Base-by-base conservation (phyloP, 441 rosid genomes). In the Jatropha multifida region DNA sequence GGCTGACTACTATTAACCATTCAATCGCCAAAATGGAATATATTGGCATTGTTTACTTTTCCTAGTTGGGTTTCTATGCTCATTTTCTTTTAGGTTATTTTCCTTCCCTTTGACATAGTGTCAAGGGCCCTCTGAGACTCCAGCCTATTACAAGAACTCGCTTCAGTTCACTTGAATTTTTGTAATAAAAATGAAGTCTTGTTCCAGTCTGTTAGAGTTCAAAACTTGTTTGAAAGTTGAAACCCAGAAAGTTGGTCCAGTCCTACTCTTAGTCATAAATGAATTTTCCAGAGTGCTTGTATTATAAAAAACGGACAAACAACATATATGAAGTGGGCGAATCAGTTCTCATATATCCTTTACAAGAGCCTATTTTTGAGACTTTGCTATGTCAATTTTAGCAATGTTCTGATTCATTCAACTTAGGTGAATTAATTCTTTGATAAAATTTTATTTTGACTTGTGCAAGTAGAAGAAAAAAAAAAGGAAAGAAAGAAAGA, bases 31-130 rank as follows among this genome's bases (percentile, higher is more conserved):
- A n/a, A 49, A 26, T 38, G 40, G 41, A 48, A n/a, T 76, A 15
- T 69, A 37, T 38, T 38, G 7, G 65, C 64, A 27, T 20, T 58
- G 23, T 51, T 37, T 46, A 54, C 40, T 48, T 41, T 40, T 14
- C 26, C 23, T 65, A 13, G 5, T 41, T 52, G 13, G 42, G 52
- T 41, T 63, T 74, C 46, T 52, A 3, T 65, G 8, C 54, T 72
- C 27, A 15, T 26, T 20, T 54, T 32, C 23, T 64, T 38, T 40
- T 63, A 5, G 26, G 18, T 44, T 32, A 11, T 63, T 62, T 26
- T 41, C 72, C 60, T 48, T 6, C 23, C 27, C 15, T 27, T 42
- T 18, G 51, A 42, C 12, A 37, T 63, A 69, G n/a, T 68, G 78
- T 52, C 5, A 9, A 51, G 38, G 18, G 13, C 41, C 46, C 44